Percentiles rank a stretch among this genome's conserved stretches.
Evolutionary conservation across 768 basidiomycete genomes (phyloP).

Genomic region (Hirschioporus abietinus): DNA sequence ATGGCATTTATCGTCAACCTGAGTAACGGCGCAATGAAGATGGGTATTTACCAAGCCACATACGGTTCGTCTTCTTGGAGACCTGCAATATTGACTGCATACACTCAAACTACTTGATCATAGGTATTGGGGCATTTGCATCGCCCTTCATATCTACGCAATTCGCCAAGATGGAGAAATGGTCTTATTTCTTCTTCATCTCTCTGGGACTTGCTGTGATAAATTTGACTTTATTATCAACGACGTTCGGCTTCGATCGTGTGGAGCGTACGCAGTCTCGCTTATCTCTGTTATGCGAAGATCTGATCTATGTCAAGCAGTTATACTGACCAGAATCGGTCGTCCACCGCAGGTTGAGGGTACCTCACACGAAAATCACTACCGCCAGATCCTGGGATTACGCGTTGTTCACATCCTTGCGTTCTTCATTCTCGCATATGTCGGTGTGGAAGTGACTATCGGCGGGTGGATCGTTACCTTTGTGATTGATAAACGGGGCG

Average conservation of each 20-base stretch:
- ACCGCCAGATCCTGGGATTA: conserved; percentile 22
- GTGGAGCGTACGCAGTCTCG: background rate
- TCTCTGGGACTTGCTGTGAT: background rate
- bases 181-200: background rate
- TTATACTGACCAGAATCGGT: background rate
- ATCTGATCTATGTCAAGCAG: background rate
- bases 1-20: conserved; percentile 41
- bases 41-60: conserved; percentile 36
- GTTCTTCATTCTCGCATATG: conserved; percentile 27
- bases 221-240: background rate
- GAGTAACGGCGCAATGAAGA: conserved; percentile 33
- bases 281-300: background rate
- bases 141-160: conserved; percentile 2
- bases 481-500: conserved; percentile 36
- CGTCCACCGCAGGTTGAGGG: background rate
- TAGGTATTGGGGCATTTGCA: background rate
- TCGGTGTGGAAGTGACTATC: conserved; percentile 29
- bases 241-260: background rate
- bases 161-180: background rate
- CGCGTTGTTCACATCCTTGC: conserved; percentile 24
- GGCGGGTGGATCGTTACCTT: conserved; percentile 64
- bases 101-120: background rate
- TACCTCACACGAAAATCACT: conserved; percentile 11
- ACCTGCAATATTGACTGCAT: background rate
- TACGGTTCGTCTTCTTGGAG: conserved; percentile 15